A percentile compares a stretch with the other conserved stretches of the same genome.
These are phyloP conservation scores for Aspergillus campestris DNA, from an alignment of 495 filamentous ascomycete species.

Conservation along the genomic window DNA sequence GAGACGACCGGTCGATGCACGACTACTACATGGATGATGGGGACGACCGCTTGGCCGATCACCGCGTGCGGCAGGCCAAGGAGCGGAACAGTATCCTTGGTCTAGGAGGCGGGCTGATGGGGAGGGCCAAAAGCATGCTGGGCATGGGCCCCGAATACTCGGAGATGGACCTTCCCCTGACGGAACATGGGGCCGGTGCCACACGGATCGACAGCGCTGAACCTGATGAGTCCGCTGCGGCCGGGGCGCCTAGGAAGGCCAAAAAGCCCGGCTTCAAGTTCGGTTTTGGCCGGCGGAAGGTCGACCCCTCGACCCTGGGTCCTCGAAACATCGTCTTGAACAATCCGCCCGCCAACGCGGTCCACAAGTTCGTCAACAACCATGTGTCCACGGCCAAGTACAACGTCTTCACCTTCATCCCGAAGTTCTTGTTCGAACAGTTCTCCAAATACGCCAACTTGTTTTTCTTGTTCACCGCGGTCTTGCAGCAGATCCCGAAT, in stretches of 20 bases:
- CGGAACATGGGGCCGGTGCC: conserved; percentile 57
- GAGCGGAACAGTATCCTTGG: conserved; percentile 82
- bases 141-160: conserved; percentile 91
- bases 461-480: conserved; percentile 98
- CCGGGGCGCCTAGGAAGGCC: conserved; percentile 48
- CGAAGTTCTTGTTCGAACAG: conserved; percentile 97
- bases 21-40: conserved; percentile 48
- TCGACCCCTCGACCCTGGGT: conserved; percentile 82
- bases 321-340: conserved; percentile 94
- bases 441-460: conserved; percentile 99
- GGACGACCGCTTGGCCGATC: conserved; percentile 49
- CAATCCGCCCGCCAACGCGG: conserved; percentile 87
- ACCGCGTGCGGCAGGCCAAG: conserved; percentile 47
- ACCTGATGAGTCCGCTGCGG: conserved; percentile 21
- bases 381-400: conserved; percentile 98
- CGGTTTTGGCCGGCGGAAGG: conserved; percentile 78
- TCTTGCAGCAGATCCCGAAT: conserved; percentile 89
- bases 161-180: conserved; percentile 96
- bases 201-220: conserved; percentile 27
- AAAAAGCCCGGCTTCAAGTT: conserved; percentile 78
- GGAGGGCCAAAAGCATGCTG: conserved; percentile 78
- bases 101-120: conserved; percentile 78
- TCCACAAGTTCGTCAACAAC: conserved; percentile 88
- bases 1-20: conserved; percentile 62
- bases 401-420: conserved; percentile 88